Conservation (phyloP, 106 monocot genomes). For the Dioscorea alata region DNA sequence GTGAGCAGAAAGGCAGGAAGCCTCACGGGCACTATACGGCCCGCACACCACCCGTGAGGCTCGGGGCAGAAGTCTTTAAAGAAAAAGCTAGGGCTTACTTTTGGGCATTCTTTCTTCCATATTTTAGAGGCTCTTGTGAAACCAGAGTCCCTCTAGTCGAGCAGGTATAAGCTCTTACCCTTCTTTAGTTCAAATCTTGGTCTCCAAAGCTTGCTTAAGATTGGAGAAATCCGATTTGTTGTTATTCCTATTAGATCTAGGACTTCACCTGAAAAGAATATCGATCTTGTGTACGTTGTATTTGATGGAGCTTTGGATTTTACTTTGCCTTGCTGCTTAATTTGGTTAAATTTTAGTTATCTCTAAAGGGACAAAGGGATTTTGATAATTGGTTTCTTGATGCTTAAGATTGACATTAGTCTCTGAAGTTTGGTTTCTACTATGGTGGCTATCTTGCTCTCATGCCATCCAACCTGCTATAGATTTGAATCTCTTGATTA, state of each 20-base stretch:
- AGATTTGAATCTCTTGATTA: no score
- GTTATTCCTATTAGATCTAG: neutral
- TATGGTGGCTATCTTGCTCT: no score
- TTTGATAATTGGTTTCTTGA: neutral
- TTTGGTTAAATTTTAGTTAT: neutral
- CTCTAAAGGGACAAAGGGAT: no score
- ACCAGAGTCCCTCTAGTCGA: conserved; percentile 35
- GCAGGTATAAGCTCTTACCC: conserved; percentile 33
- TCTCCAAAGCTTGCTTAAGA: neutral
- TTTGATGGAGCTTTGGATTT: neutral
- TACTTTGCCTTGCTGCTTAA: neutral
- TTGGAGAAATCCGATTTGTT: neutral
- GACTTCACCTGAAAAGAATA: neutral
- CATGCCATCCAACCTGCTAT: no score
- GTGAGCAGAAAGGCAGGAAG: no score
- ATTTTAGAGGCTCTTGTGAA: conserved; percentile 45
- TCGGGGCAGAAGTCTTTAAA: no score
- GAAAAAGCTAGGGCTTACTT: no score
- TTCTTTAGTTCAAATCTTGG: neutral
- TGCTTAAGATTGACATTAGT: no score
- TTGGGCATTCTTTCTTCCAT: no score
- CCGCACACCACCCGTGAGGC: no score
- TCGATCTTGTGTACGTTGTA: neutral
- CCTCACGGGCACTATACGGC: no score
- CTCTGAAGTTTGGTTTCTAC: no score